Evolutionary conservation across 2,329 filamentous ascomycete species (phyloP).

Genomic region (Neonectria neomacrospora): DNA sequence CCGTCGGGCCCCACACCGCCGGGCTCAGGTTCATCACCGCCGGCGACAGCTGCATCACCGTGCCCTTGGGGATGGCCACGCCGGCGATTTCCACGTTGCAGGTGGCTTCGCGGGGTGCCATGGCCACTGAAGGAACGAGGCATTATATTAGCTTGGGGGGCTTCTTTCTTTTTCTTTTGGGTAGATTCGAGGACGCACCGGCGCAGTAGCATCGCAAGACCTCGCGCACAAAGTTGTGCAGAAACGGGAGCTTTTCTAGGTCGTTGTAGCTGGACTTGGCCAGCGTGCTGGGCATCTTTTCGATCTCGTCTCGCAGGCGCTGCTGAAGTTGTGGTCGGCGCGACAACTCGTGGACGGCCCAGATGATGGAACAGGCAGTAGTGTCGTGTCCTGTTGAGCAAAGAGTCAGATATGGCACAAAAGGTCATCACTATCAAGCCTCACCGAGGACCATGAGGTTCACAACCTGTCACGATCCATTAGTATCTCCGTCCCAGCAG

Average conservation of each 20-base stretch:
- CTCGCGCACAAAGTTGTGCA: conserved; percentile 58
- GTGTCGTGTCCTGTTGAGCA: conserved; percentile 53
- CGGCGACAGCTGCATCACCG: conserved; percentile 51
- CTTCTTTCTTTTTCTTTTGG: not conserved
- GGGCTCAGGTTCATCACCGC: conserved; percentile 51
- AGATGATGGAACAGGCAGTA: conserved; percentile 55
- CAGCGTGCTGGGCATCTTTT: conserved; percentile 27
- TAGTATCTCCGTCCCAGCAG: conserved; percentile 29
- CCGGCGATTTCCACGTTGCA: conserved; percentile 51
- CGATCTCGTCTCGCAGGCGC: conserved; percentile 53
- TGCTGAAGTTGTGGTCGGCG: conserved; percentile 50
- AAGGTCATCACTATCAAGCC: not conserved
- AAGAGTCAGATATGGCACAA: not conserved
- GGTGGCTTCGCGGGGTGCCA: conserved; percentile 48
- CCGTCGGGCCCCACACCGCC: conserved; percentile 52
- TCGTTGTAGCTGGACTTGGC: conserved; percentile 31
- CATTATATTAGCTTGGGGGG: no score
- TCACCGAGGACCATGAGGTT: conserved; percentile 56
- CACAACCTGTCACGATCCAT: conserved; percentile 52
- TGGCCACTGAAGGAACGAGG: conserved; percentile 42
- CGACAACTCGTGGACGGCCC: conserved; percentile 55
- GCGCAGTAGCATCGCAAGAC: conserved; percentile 56
- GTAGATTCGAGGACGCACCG: conserved; percentile 5
- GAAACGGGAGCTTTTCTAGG: conserved; percentile 49
- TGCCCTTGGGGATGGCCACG: conserved; percentile 52